A percentile compares a stretch with the other conserved stretches of the same genome.
Evolutionary conservation across 208 protist genomes (phyloP).

Genomic region (Kentomonas sorsogonicus): DNA sequence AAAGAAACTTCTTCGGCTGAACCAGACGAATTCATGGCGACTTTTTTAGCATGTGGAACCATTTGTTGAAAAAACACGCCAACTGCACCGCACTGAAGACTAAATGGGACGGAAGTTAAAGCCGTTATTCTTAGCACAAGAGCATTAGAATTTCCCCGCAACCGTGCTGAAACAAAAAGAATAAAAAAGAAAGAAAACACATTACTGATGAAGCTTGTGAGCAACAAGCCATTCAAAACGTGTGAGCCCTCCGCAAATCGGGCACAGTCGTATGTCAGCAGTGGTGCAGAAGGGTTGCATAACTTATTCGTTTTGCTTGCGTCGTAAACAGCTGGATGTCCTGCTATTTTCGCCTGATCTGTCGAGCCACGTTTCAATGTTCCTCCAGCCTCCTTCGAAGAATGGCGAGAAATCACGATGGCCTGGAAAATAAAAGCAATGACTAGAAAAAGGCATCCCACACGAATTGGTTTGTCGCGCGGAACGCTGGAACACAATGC

Average conservation of each 20-base stretch:
- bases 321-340: constrained; percentile 29
- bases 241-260: constrained; percentile 53
- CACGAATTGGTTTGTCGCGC: constrained; percentile 30
- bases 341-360: constrained; percentile 33
- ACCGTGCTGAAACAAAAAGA: constrained; percentile 32
- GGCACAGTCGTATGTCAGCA: constrained; percentile 34
- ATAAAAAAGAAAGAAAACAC: constrained; percentile 23
- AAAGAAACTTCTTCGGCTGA: too few species aligned
- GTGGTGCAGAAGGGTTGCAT: constrained; percentile 24
- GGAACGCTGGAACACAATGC: constrained; percentile 46
- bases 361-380: too few species aligned
- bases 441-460: constrained; percentile 35
- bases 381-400: too few species aligned
- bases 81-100: constrained; percentile 40
- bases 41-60: constrained; percentile 29
- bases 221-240: constrained; percentile 37
- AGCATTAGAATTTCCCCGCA: constrained; percentile 22
- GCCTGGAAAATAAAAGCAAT: constrained; percentile 43
- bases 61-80: constrained; percentile 34
- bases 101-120: constrained; percentile 21
- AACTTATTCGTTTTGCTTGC: constrained; percentile 15
- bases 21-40: not conserved
- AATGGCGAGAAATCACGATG: too few species aligned
- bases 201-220: constrained; percentile 42
- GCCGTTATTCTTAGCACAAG: constrained; percentile 23